Percentiles rank a stretch among this genome's conserved stretches.
phyloP scores from a whole-genome alignment of 2,329 filamentous ascomycete species.

The Paracamarosporium sp. region DNA sequence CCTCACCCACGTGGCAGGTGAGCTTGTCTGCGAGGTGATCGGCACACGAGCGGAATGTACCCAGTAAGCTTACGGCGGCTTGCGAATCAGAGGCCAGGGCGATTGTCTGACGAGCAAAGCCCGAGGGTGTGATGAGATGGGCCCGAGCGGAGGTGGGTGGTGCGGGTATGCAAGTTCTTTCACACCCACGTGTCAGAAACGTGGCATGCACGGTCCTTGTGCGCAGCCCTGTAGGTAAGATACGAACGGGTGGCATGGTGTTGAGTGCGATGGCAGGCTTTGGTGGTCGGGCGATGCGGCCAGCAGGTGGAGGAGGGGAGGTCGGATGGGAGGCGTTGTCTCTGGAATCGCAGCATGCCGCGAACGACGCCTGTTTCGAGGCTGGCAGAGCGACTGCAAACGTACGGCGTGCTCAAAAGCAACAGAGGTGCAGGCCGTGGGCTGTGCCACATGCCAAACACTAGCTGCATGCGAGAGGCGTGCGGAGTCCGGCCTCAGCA shows the following conservation, averaged over 20 bases:
- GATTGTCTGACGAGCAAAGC: neutral
- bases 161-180: slow-evolving; percentile 3
- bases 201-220: slow-evolving; percentile 7
- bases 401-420: neutral
- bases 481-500: neutral
- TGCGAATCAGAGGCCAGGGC: neutral
- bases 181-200: slow-evolving; percentile 8
- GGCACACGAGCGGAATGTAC: neutral
- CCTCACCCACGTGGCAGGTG: neutral
- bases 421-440: neutral
- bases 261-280: too few relatives aligned
- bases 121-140: neutral
- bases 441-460: neutral
- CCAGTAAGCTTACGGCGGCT: neutral
- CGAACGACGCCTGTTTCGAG: neutral
- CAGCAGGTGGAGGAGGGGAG: neutral
- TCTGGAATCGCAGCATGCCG: neutral
- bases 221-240: neutral
- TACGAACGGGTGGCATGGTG: neutral
- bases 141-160: neutral
- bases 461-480: slow-evolving; percentile 6
- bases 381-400: too few relatives aligned
- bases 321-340: neutral
- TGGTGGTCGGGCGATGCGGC: neutral
- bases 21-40: neutral